These are phyloP conservation scores for Populus hybrid DNA, from an alignment of 441 rosid genomes.

Conservation along the genomic window DNA sequence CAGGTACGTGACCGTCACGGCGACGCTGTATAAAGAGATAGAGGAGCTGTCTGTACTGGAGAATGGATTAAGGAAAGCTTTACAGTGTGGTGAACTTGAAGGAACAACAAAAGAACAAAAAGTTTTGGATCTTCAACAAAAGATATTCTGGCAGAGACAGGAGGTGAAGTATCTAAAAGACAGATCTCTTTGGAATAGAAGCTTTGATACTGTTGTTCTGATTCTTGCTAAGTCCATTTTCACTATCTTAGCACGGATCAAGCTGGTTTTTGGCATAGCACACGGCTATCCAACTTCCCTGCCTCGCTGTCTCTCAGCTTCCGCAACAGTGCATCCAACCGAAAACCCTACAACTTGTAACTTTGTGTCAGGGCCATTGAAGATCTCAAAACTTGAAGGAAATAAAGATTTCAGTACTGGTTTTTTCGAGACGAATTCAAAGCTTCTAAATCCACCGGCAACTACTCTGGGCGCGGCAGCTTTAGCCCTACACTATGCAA, in stretches of 20 bases:
- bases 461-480: constrained; percentile 79
- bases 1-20: constrained; percentile 60
- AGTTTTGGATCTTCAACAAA: constrained; percentile 62
- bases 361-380: constrained; percentile 44
- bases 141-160: constrained; percentile 62
- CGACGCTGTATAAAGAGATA: constrained; percentile 66
- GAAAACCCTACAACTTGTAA: constrained; percentile 38
- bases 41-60: constrained; percentile 65
- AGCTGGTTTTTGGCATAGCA: constrained; percentile 63
- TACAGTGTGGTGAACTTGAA: constrained; percentile 32
- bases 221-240: constrained; percentile 61
- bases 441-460: constrained; percentile 62
- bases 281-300: constrained; percentile 44
- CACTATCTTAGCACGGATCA: constrained; percentile 67
- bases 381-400: constrained; percentile 19
- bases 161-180: constrained; percentile 76
- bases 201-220: constrained; percentile 58
- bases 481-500: constrained; percentile 76
- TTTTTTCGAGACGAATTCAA: constrained; percentile 65
- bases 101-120: constrained; percentile 44
- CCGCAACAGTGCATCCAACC: constrained; percentile 75
- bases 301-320: constrained; percentile 73
- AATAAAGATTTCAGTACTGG: constrained; percentile 18
- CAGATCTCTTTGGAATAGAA: constrained; percentile 77
- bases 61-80: constrained; percentile 44